Evolutionary conservation across 1,284 basidiomycete genomes (phyloP), one percentile per base, ranked within the genome.

Genomic region (Rhodofomes roseus): DNA sequence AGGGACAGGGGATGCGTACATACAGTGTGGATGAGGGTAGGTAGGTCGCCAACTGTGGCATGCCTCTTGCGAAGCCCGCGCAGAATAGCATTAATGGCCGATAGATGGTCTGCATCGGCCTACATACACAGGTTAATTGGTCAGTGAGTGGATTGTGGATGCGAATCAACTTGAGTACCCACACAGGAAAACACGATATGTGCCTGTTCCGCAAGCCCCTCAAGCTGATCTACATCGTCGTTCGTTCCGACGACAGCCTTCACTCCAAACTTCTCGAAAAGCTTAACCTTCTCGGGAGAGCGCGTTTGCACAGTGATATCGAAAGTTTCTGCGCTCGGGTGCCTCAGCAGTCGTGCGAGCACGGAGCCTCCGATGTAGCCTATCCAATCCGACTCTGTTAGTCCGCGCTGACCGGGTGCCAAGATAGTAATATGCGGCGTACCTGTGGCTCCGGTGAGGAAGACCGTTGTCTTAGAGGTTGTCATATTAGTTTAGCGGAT

Each of bases 21-120:
- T 62, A 83, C 82, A 0, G 81, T 83, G 65, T 84, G 80, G 46
- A 85, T 83, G 40, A 81, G 73, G 43, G 79, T 75, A 1, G 81
- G 76, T 6, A 70, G 60, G 12, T 71, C 75, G 9, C 80, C 79
- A n/a, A 74, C 75, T 27, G 65, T 70, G 23, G 77, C 72, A 58
- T 77, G 74, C 31, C 77, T 71, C 56, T 73, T 75, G 69, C 75
- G 78, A 56, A 81, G 61, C 0, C 82, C 82, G 11, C 65, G 68
- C 43, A 84, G 63, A n/a, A 79, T 78, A 1, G 78, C 77, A 37
- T 75, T 62, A 0, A 75, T 74, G 1, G 78, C 75, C 11, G 65
- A 67, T 2, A 77, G 60, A 56, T 79, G 70, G 57, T 81, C 79
- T 18, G 71, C 69, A 60, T 80, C 75, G 0, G 79, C 79, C 80